Percentiles rank a stretch among this genome's conserved stretches.
These are phyloP conservation scores for Suhomyces atakaporum DNA, from an alignment of 1,139 yeast species.

Conservation along the genomic window DNA sequence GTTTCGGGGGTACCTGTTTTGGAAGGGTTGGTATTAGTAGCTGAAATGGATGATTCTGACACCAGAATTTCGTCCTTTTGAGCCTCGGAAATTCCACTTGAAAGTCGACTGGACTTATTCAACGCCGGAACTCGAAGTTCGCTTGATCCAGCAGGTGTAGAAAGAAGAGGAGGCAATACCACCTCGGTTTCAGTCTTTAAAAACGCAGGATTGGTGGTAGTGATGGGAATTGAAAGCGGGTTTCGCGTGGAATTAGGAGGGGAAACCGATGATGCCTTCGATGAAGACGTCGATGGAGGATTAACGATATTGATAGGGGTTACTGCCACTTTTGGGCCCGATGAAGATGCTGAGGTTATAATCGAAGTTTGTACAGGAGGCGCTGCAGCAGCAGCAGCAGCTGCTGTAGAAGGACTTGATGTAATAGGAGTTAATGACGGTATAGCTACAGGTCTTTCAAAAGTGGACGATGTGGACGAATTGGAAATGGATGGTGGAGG, in stretches of 20 bases:
- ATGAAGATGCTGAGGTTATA: slow-evolving; percentile 2
- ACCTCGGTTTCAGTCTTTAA: slow-evolving; percentile 9
- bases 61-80: slow-evolving; percentile 2
- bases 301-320: background rate
- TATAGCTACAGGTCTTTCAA: slow-evolving; percentile 8
- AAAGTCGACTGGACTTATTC: slow-evolving; percentile 11
- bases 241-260: slow-evolving; percentile 8
- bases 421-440: slow-evolving; percentile 18
- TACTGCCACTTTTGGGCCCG: slow-evolving; percentile 2
- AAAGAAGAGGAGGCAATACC: slow-evolving; percentile 10
- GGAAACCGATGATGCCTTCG: slow-evolving; percentile 8
- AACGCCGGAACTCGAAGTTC: slow-evolving; percentile 11
- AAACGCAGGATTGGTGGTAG: slow-evolving; percentile 7
- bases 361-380: slow-evolving; percentile 9
- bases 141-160: slow-evolving; percentile 10
- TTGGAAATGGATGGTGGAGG: slow-evolving; percentile 11
- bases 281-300: slow-evolving; percentile 7
- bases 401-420: slow-evolving; percentile 17
- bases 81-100: slow-evolving; percentile 12
- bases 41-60: slow-evolving; percentile 10
- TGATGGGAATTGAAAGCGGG: slow-evolving; percentile 11
- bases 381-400: slow-evolving; percentile 17
- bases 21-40: slow-evolving; percentile 1
- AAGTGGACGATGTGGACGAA: slow-evolving; percentile 6
- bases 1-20: too few species aligned